These are phyloP conservation scores for Jatropha podagrica DNA, from an alignment of 441 rosid species.

Conservation along the genomic window DNA sequence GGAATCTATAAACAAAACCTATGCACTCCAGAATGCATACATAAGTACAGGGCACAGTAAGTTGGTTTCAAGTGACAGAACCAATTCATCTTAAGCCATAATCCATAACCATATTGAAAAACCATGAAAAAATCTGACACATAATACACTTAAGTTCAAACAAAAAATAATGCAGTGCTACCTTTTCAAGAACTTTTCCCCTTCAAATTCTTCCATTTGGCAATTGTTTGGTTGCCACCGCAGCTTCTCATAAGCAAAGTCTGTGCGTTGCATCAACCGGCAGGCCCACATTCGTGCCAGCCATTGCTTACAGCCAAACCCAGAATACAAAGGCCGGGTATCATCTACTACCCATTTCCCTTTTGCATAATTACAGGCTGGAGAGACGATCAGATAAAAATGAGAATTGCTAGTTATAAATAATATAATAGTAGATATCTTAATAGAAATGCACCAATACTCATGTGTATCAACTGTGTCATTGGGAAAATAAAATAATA, in stretches of 20 bases:
- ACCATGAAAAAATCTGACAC: not conserved
- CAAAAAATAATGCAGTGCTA: conserved; percentile 26
- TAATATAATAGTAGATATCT: not conserved
- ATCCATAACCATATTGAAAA: not conserved
- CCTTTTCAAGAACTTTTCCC: conserved; percentile 71
- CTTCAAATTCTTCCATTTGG: conserved; percentile 78
- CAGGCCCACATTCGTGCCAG: conserved; percentile 93
- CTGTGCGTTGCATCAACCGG: conserved; percentile 79
- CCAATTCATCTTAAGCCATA: not conserved
- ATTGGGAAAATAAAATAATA: not conserved
- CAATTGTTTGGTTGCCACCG: conserved; percentile 88
- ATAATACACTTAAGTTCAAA: not conserved
- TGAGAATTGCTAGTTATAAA: not conserved
- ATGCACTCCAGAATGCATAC: not conserved
- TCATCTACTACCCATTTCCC: conserved; percentile 94
- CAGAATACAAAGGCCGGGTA: conserved; percentile 69
- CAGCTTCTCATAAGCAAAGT: conserved; percentile 75
- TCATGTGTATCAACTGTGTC: not conserved
- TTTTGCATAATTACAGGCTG: conserved; percentile 77
- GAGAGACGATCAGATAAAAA: conserved; percentile 10
- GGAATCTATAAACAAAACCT: not conserved
- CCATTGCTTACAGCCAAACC: conserved; percentile 84
- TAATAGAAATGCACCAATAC: not conserved
- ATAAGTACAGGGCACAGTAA: not conserved
- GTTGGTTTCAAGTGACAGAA: not conserved